Base-by-base conservation (phyloP, 1,139 yeast genomes). In the Pichia norvegensis region DNA sequence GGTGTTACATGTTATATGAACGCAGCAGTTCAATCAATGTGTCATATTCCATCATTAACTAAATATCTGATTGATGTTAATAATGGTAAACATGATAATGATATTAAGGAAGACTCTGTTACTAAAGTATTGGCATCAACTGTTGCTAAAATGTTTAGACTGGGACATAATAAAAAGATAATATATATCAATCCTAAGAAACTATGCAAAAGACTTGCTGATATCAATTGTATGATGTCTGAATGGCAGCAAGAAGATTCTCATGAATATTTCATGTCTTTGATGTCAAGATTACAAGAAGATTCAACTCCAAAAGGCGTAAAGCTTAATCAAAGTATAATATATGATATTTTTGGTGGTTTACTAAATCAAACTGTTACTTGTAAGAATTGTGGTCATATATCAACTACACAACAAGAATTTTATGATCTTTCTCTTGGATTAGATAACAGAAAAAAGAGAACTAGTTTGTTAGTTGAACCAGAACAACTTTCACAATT, bases 231-330 rank as follows among this genome's bases (percentile, higher is more conserved):
- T 61, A 84, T 86, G 94, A 87, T 90, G 95, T 81, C 90, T 36
- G 92, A 82, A 62, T 88, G 95, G 95, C 90, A 87, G 64, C 98
- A 92, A 64, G 97, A 92, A 65, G 99, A 92, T 64, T 85, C 96
- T 1, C 99, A 92, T 64, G 99, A 92, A 65, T 92, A 90, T 65
- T 86, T 81, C 62, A 88, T 90, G 96, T 85, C 95, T 17, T 69
- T 90, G 51, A 74, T 90, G 73, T 81, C 94, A 10, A 69, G 96
- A 46, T 67, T 90, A 48, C 97, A 90, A 65, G 97, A 90, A 62
- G 97, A 90, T 61, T 76, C 87, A 8, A 88, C 94, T 1, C 97
- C 97, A 29, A 83, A 79, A 61, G 96, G 96, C 14, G 74, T 70
- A 43, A 88, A 90, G 61, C 70, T 88, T 60, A 85, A 86, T 55